A percentile compares a stretch with the other conserved stretches of the same genome.
Conservation (phyloP, 805 yeast genomes). For the Candida andamanensis region DNA sequence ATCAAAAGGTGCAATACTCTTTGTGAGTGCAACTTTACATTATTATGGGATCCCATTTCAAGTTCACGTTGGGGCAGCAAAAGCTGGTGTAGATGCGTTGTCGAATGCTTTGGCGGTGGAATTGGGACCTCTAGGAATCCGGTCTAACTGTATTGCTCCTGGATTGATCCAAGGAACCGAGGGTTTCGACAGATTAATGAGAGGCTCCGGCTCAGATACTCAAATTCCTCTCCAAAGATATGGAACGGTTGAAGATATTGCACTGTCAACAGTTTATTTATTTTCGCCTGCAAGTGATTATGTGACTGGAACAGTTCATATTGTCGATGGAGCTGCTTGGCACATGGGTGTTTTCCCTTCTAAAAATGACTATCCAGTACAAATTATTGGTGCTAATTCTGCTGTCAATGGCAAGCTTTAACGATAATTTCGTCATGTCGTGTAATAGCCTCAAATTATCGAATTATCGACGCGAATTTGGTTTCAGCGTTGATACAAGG, state of each 20-base stretch:
- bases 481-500: too few relatives aligned
- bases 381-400: slow-evolving; percentile 10
- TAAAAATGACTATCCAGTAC: slow-evolving; percentile 28
- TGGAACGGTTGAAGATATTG: slow-evolving; percentile 74
- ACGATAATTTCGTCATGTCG: too few relatives aligned
- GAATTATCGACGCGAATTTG: too few relatives aligned
- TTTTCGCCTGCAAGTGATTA: slow-evolving; percentile 77
- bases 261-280: slow-evolving; percentile 76
- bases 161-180: slow-evolving; percentile 86
- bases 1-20: slow-evolving; percentile 43
- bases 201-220: slow-evolving; percentile 17
- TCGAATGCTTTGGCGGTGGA: slow-evolving; percentile 83
- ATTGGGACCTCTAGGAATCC: slow-evolving; percentile 82
- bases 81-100: slow-evolving; percentile 92
- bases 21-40: slow-evolving; percentile 41
- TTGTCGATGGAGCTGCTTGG: slow-evolving; percentile 92
- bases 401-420: slow-evolving; percentile 6
- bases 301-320: slow-evolving; percentile 71
- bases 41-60: slow-evolving; percentile 52
- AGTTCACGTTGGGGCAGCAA: slow-evolving; percentile 88
- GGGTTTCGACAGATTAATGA: slow-evolving; percentile 61
- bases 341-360: slow-evolving; percentile 46
- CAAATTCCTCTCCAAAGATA: slow-evolving; percentile 61
- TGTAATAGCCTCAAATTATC: too few relatives aligned
- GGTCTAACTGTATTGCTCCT: slow-evolving; percentile 83